Base-by-base conservation (phyloP, 2,329 filamentous ascomycete species). In the Fusarium beomiforme region DNA sequence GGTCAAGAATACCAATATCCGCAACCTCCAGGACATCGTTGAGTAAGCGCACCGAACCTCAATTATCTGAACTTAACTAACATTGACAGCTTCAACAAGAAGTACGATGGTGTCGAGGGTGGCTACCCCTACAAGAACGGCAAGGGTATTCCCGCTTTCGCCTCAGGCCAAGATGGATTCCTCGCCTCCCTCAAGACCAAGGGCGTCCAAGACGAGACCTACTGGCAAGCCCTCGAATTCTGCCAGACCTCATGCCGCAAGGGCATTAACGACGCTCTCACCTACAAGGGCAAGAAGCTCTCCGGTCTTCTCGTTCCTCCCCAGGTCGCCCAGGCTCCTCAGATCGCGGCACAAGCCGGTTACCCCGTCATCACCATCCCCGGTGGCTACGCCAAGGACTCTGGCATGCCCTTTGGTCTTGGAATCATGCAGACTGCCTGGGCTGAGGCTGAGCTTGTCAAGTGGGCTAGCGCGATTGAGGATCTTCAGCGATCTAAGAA, bases 321-420 rank as follows among this genome's bases (percentile, higher is more conserved):
- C 0, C 89, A 92, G 75, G 89, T 91, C 6, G 91, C 86, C 0
- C 90, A 92, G 78, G 87, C 88, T 7, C 89, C 89, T 68, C 89
- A 93, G 79, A 87, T 93, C 64, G 90, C 91, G 1, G 92, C 92
- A 0, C 91, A 94, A 80, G 92, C 92, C 8, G 91, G 92, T 0
- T 94, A 94, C 76, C 92, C 92, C 0, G 85, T 92, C 76, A 84
- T 94, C 54, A 93, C 91, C 0, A 77, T 94, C 2, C 92, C 92
- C 0, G 89, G 86, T 1, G 90, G 90, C 3, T 81, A 89, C 9
- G 83, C 87, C 70, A 80, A 77, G 16, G 86, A 85, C 6, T 82
- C 80, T 4, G 87, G 88, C 10, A 90, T 91, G 87, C 88, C 88
- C 0, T 90, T 89, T 68, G 89, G 89, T 2, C 77, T 92, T 29